Evolutionary conservation across 1,139 yeast species (phyloP).

Genomic region (Blastobotrys illinoisensis): DNA sequence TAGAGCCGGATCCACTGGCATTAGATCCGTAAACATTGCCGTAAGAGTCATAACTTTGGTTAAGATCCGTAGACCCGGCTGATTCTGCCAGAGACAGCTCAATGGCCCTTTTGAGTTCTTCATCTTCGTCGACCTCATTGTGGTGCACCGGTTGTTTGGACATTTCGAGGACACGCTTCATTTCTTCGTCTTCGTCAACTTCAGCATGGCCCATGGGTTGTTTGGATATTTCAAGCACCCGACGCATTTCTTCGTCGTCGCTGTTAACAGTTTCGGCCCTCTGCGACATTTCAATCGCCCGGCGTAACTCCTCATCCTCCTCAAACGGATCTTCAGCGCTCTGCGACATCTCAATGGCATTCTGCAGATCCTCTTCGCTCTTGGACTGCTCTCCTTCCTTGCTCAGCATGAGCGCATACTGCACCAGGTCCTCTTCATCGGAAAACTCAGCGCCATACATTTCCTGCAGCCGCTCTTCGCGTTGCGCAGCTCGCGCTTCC

Average conservation of each 20-base stretch:
- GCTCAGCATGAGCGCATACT: slow-evolving; percentile 39
- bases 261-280: slow-evolving; percentile 17
- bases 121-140: slow-evolving; percentile 26
- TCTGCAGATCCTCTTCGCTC: slow-evolving; percentile 28
- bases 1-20: not conserved
- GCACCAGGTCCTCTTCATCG: slow-evolving; percentile 39
- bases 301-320: slow-evolving; percentile 23
- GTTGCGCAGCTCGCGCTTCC: slow-evolving; percentile 29
- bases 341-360: slow-evolving; percentile 37
- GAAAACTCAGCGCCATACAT: slow-evolving; percentile 35
- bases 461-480: slow-evolving; percentile 28
- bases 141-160: slow-evolving; percentile 26
- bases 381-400: slow-evolving; percentile 15
- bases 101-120: slow-evolving; percentile 22
- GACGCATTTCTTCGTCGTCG: slow-evolving; percentile 33
- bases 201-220: slow-evolving; percentile 3
- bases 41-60: not conserved
- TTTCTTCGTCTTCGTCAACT: slow-evolving; percentile 34
- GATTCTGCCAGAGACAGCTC: slow-evolving; percentile 16
- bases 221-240: slow-evolving; percentile 38
- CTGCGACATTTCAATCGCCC: slow-evolving; percentile 22
- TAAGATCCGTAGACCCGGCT: not conserved
- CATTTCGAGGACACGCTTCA: slow-evolving; percentile 34
- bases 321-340: slow-evolving; percentile 26
- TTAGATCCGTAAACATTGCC: slow-evolving; percentile 7